Base-by-base conservation (phyloP, 768 basidiomycete species). In the Butyriboletus loyo region DNA sequence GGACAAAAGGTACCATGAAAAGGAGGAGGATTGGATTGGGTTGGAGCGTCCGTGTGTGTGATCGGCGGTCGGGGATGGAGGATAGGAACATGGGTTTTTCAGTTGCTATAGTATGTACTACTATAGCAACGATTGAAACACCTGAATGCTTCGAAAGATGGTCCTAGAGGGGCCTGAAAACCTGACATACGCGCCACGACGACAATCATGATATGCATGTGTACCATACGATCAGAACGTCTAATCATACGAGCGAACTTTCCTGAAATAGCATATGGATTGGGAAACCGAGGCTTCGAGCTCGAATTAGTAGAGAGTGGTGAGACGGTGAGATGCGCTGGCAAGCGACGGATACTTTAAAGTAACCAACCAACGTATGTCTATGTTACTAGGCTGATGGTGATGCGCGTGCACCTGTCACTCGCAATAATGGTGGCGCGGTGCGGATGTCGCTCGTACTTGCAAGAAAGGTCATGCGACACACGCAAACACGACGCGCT, bases 401-500 rank as follows among this genome's bases (percentile, higher is more conserved):
- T 40, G 58, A 61, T 37, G 21, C 37, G 31, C 19, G 5, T 35
- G 22, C 30, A 25, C 11, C 19, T 19, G 46, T n/a, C 44, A 32
- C 21, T 15, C 3, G 22, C 1, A 11, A 7, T 6, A 34, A 46
- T 13, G 17, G 21, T 36, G 38, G 25, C 24, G 15, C 43, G 15
- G 9, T 30, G 28, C 27, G 22, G 37, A 21, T 1, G 24, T 46
- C 38, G 50, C 28, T 27, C n/a, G 19, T 30, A 38, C 24, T n/a
- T 17, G 22, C 44, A 34, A 2, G 14, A 22, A 34, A 17, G 36
- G 8, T 76, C 67, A 75, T 60, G 68, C 51, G 53, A n/a, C 68
- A 64, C 65, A 75, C 22, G 75, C 86, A 55, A 89, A 66, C 15
- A 94, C 85, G 43, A 86, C 83, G 56, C 92, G 81, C 53, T 85